Conservation (phyloP, 2,329 filamentous ascomycete genomes). For the Colletotrichum tropicale region DNA sequence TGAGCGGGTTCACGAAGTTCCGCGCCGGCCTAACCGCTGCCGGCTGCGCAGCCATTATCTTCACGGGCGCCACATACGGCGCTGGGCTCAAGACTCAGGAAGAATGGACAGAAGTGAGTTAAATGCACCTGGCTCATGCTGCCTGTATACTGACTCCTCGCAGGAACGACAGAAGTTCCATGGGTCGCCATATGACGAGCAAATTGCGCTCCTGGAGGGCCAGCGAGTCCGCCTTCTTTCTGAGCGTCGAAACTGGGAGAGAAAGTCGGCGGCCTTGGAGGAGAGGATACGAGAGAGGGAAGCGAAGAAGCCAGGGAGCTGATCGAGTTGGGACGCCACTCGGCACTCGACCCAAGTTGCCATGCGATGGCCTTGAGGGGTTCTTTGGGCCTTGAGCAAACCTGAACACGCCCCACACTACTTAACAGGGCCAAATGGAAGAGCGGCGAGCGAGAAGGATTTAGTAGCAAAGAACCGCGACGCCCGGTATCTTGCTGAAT, state of each 20-base stretch:
- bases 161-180: constrained; percentile 40
- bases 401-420: not conserved
- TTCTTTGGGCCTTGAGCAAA: not conserved
- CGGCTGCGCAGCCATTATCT: constrained; percentile 50
- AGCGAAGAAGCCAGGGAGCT: constrained; percentile 17
- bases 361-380: not conserved
- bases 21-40: constrained; percentile 36
- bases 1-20: constrained; percentile 24
- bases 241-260: constrained; percentile 43
- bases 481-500: not conserved
- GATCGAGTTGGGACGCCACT: not conserved
- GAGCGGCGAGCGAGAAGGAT: not conserved
- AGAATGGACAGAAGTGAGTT: constrained; percentile 47
- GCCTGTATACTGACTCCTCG: not conserved
- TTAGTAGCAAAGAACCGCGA: not conserved
- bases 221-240: constrained; percentile 43
- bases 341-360: not conserved
- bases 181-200: constrained; percentile 43
- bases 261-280: constrained; percentile 44
- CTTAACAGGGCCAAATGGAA: not conserved
- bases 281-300: constrained; percentile 42
- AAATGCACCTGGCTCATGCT: not conserved
- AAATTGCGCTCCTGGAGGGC: constrained; percentile 48
- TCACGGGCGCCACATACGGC: constrained; percentile 52
- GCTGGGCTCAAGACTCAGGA: constrained; percentile 53